Percentiles rank a stretch among this genome's conserved stretches.
phyloP scores from a whole-genome alignment of 371 early-diverging fungal species.

The Zopfochytrium polystomum region DNA sequence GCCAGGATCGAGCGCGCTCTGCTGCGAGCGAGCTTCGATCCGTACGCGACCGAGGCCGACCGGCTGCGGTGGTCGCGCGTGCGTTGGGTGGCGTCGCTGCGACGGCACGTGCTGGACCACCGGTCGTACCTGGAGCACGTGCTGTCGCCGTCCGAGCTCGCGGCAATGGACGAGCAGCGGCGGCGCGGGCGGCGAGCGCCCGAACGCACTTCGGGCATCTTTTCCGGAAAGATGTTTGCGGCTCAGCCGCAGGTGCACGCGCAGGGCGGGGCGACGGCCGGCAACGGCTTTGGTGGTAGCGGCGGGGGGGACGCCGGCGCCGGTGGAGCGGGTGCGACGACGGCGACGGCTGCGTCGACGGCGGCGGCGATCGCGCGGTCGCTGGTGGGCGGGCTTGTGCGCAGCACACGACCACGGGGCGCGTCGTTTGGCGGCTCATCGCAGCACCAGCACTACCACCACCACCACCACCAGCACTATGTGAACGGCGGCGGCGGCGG shows the following conservation, averaged over 20 bases:
- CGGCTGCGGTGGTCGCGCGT: slow-evolving; percentile 16
- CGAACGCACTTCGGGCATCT: slow-evolving; percentile 7
- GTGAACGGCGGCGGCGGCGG: slow-evolving; percentile 10
- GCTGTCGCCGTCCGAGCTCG: slow-evolving; percentile 20
- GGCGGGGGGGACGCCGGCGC: background rate
- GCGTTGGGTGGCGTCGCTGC: slow-evolving; percentile 22
- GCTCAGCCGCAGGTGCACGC: slow-evolving; percentile 3
- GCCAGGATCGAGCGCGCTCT: slow-evolving; percentile 20
- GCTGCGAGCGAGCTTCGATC: slow-evolving; percentile 13
- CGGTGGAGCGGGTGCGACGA: background rate
- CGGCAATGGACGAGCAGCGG: slow-evolving; percentile 19
- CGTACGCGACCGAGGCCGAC: background rate
- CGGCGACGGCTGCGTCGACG: slow-evolving; percentile 2
- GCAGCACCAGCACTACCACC: too few relatives aligned
- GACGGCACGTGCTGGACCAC: slow-evolving; percentile 21
- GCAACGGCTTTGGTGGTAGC: slow-evolving; percentile 6
- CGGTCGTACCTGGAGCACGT: slow-evolving; percentile 22
- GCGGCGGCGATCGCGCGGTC: slow-evolving; percentile 2
- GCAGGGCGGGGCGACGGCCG: slow-evolving; percentile 7
- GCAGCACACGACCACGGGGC: background rate
- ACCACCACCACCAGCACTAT: slow-evolving; percentile 3
- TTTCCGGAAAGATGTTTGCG: background rate
- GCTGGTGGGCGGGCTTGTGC: slow-evolving; percentile 11
- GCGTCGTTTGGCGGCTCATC: background rate
- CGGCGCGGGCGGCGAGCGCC: slow-evolving; percentile 6